Base-by-base conservation (phyloP, 1,139 yeast species). In the Debaryomycetaceae sp. region DNA sequence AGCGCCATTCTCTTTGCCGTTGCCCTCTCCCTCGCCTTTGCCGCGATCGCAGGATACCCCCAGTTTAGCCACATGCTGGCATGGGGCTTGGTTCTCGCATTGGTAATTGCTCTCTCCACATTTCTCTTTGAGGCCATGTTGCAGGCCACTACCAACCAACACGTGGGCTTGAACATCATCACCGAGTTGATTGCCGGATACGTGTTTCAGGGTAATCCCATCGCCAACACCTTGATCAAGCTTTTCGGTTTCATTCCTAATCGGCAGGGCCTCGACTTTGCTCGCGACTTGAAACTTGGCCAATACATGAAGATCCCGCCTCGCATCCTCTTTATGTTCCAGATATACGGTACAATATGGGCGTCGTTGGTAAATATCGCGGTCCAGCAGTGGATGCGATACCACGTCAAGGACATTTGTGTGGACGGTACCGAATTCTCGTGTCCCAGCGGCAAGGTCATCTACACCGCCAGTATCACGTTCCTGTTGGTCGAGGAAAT, bases 81-180 rank as follows among this genome's bases (percentile, higher is more conserved):
- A 27, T 56, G 61, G 56, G 61, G 58, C 1, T 41, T 58, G 21
- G 47, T 58, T 4, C 33, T 58, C 27, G 62, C 63, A 4, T 31
- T 59, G 12, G 31, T 36, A 11, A 45, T 58, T 21, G 41, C 60
- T n/a, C 40, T 53, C 18, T 43, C 51, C 4, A 52, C 51, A 19
- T 55, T 59, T 27, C 37, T 58, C 16, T 62, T 61, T 4, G 64
- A 53, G 34, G 65, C 58, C 22, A 42, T 53, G 26, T 42, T 54
- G 33, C 65, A 53, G 41, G 63, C 55, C 23, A 46, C 53, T 25
- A 55, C 64, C 23, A 53, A 60, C 35, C 58, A 61, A 39, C 55
- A 58, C 32, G 63, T 59, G 30, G 58, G 66, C 18, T 34, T 55
- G 24, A 57, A 56, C 30, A 50, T 57, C 16, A 53, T 55, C 25